Base-by-base conservation (phyloP, 352 stramenopile species). In the Phytophthora agathidicida region DNA sequence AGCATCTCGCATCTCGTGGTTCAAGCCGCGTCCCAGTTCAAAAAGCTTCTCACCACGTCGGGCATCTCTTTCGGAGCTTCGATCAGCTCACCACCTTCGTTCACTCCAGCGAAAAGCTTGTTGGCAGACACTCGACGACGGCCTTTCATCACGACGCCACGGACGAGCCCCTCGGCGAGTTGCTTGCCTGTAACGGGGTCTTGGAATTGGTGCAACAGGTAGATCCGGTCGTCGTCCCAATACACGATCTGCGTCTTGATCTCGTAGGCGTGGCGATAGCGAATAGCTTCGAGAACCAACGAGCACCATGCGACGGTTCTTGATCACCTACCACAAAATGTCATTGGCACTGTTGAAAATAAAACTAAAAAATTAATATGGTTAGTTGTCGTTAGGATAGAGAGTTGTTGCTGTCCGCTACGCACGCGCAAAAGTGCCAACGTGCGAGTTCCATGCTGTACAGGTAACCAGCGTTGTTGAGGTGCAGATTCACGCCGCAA, bases 401-500 rank as follows among this genome's bases (percentile, higher is more conserved):
- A 50, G 14, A 37, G 16, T 37, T 13, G 11, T 17, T 19, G n/a
- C 11, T n/a, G n/a, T n/a, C n/a, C n/a, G n/a, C n/a, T 22, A 75
- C 74, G 51, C 73, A 94, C 85, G 76, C 83, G 3, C 65, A 80
- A 30, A 91, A 80, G 47, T 94, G 80, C 87, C 87, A 96, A 13
- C 87, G 85, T 27, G 87, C 87, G 20, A 96, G 83, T 62, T 96
- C 87, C 73, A 88, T 93, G 58, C 71, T 83, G 75, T 86, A 94
- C 35, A 94, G 59, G 44, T 89, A 94, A 5, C 80, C 78, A 4
- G 87, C 66, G 56, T 96, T 96, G 77, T 96, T 96, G 6, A 94
- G 63, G 52, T 96, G 87, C 38, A 93, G n/a, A 45, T 94, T 94
- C 59, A 94, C 53, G 54, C 94, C 87, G 32, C 83, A 88, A 65